Base-by-base conservation (phyloP, 2,329 filamentous ascomycete genomes). In the Cadophora sp. region DNA sequence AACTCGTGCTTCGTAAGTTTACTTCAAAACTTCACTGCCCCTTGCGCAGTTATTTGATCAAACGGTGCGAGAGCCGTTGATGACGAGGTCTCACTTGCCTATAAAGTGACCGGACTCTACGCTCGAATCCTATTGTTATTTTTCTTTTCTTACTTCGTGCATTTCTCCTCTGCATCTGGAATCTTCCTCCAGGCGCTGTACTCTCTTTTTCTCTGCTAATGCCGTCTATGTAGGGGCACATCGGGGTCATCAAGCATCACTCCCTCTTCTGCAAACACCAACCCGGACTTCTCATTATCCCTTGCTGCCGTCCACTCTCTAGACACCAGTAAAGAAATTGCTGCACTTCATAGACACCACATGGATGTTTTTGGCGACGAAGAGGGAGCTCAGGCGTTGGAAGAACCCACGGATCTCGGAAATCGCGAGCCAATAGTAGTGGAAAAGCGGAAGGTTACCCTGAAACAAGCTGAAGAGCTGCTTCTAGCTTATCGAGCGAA, bases 231-330 rank as follows among this genome's bases (percentile, higher is more conserved):
- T 20, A 72, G 70, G 27, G 61, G 64, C 4, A 58, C 65, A 14
- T 39, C 68, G 18, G 41, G 51, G 9, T 61, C 41, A 14, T 36
- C 67, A 27, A 47, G 59, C 8, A 65, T 4, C 27, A 6, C 67
- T 20, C 59, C n/a, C 59, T 16, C 55, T 63, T 13, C 56, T 41
- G 18, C 14, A 22, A 24, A 13, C 13, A 62, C 59, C 11, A 62
- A 68, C 6, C 62, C 56, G 4, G 72, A 72, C 16, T 75, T 76
- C 56, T 70, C 71, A n/a, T 61, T 76, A 16, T 62, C 73, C 48
- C 71, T 76, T 6, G 71, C 74, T 1, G 55, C 69, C 6, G 62
- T 73, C 1, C 22, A 62, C 11, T 53, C 66, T 24, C 73, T 68
- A 22, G 71, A 75, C 65, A 62, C 66, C 27, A 47, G 33, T 4